phyloP scores from a whole-genome alignment of 2,329 filamentous ascomycete species.

The Xylaria sp. region DNA sequence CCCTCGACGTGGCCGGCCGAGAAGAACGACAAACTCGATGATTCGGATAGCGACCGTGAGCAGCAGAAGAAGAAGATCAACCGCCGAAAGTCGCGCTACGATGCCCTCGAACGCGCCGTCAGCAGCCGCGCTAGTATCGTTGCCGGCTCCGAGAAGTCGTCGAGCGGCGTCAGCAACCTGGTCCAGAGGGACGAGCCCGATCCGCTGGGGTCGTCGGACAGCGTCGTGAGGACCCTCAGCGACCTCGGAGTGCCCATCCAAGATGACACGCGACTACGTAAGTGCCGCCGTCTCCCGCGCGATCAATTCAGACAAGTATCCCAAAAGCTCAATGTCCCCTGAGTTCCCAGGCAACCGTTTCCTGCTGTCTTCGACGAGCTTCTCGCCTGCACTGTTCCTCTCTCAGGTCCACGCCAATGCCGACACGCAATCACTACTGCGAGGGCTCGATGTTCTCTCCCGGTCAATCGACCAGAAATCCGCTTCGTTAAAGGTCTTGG shows the following conservation, averaged over 20 bases:
- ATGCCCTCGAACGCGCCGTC: constrained; percentile 81
- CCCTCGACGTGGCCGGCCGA: constrained; percentile 89
- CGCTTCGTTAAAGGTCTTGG: constrained; percentile 92
- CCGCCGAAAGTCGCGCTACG: constrained; percentile 81
- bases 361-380: constrained; percentile 93
- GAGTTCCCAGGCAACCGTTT: constrained; percentile 84
- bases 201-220: constrained; percentile 87
- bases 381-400: constrained; percentile 90
- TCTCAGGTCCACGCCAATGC: constrained; percentile 90
- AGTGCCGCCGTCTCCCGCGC: constrained; percentile 49
- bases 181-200: constrained; percentile 94
- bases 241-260: constrained; percentile 82
- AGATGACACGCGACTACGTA: constrained; percentile 82
- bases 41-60: constrained; percentile 70
- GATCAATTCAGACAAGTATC: constrained; percentile 30
- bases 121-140: constrained; percentile 74
- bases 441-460: constrained; percentile 86
- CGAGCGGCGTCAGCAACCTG: constrained; percentile 75
- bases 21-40: constrained; percentile 71
- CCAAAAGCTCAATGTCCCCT: constrained; percentile 28
- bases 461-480: constrained; percentile 97
- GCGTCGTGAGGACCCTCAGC: constrained; percentile 83
- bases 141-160: constrained; percentile 74
- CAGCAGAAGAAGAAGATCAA: constrained; percentile 62
- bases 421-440: constrained; percentile 82